A percentile compares a stretch with the other conserved stretches of the same genome.
Conservation (phyloP, 306 rosid species). For the Castanospermum australe region DNA sequence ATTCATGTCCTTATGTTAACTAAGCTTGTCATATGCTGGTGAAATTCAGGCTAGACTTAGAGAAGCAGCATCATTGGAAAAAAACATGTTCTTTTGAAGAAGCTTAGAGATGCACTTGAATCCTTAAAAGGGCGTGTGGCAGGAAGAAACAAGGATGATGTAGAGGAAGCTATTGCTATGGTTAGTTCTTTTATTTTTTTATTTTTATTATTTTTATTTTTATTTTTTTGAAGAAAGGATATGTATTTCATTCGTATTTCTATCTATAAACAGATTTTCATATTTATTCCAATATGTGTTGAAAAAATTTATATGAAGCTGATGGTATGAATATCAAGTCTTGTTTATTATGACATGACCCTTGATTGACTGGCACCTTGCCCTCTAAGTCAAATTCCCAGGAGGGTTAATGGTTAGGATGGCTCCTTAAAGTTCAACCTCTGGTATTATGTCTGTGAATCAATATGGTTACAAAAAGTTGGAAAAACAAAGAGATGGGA, state of each 20-base stretch:
- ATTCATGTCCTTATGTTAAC: background rate
- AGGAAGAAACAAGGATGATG: conserved; percentile 87
- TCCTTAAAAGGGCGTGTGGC: conserved; percentile 79
- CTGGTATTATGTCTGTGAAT: background rate
- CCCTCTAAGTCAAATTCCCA: background rate
- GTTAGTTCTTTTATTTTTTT: conserved; percentile 38
- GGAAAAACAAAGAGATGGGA: background rate
- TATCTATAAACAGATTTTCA: background rate
- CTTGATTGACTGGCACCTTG: background rate
- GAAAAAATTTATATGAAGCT: background rate
- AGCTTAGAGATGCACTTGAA: conserved; percentile 92
- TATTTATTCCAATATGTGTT: background rate
- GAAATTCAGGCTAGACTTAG: conserved; percentile 80
- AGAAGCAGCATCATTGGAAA: conserved; percentile 89
- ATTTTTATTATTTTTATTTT: too few relatives aligned
- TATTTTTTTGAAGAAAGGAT: background rate
- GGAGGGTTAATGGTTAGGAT: background rate
- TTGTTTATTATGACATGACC: background rate
- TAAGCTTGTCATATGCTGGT: conserved; percentile 19
- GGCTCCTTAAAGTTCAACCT: background rate
- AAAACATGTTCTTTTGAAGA: conserved; percentile 87
- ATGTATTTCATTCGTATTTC: background rate
- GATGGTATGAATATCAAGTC: background rate
- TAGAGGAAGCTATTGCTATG: conserved; percentile 84
- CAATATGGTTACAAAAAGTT: background rate